phyloP scores from a whole-genome alignment of 2,329 filamentous ascomycete genomes.

The Falciphora oryzae region DNA sequence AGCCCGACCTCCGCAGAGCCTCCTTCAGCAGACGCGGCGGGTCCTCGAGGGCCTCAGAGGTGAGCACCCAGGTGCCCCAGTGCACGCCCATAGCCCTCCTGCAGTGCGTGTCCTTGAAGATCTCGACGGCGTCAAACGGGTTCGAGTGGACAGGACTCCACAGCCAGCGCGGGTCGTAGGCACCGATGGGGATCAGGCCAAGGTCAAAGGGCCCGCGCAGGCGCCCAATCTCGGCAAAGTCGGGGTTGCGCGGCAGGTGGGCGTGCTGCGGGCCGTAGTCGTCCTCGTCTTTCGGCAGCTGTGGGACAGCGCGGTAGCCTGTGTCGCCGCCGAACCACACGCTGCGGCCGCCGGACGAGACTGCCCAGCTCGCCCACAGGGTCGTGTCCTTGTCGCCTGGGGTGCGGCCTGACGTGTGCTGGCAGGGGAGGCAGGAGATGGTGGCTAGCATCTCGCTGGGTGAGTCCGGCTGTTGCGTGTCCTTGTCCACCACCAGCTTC shows the following conservation, averaged over 20 bases:
- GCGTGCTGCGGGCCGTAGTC: conserved; percentile 66
- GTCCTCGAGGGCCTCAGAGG: conserved; percentile 77
- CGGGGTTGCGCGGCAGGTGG: conserved; percentile 68
- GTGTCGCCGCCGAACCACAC: conserved; percentile 90
- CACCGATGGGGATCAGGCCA: conserved; percentile 88
- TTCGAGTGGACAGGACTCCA: conserved; percentile 83
- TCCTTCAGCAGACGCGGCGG: conserved; percentile 68
- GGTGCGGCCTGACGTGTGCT: conserved; percentile 70
- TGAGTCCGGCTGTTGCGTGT: conserved; percentile 20
- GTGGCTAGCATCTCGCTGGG: conserved; percentile 58
- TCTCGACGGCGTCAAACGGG: conserved; percentile 81
- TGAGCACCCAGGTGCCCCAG: conserved; percentile 88
- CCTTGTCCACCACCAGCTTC: conserved; percentile 35
- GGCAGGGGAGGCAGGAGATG: conserved; percentile 75
- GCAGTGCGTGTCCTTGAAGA: conserved; percentile 80
- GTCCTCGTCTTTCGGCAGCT: conserved; percentile 53
- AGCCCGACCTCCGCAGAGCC: conserved; percentile 60
- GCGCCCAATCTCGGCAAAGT: conserved; percentile 77
- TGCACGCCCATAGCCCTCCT: conserved; percentile 77
- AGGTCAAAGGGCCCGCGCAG: conserved; percentile 83
- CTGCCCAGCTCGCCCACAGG: conserved; percentile 83
- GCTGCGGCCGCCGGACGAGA: conserved; percentile 67
- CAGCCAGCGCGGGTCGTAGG: conserved; percentile 66
- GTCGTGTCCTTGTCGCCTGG: conserved; percentile 67
- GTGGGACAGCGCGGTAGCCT: conserved; percentile 75